phyloP scores from a whole-genome alignment of 2,329 filamentous ascomycete genomes.

The Venturia effusa region DNA sequence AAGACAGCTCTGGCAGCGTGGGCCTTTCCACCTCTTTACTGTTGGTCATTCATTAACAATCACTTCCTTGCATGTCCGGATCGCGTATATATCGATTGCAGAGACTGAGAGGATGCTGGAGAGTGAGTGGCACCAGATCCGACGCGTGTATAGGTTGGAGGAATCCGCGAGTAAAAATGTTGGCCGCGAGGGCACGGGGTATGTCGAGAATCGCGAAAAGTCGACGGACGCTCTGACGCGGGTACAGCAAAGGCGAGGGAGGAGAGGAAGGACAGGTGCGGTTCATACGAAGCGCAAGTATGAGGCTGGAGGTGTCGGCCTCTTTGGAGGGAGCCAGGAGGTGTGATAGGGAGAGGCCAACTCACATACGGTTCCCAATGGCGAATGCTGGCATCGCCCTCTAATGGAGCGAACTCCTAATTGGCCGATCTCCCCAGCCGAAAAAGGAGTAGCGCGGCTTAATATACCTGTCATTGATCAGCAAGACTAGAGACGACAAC shows the following conservation, averaged over 20 bases:
- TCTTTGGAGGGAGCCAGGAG: background rate
- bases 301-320: background rate
- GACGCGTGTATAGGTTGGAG: background rate
- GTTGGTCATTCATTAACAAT: slow-evolving; percentile 10
- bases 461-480: no score
- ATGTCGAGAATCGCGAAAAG: background rate
- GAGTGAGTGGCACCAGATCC: background rate
- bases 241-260: background rate
- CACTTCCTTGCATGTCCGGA: background rate
- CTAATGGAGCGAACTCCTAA: background rate
- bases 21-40: slow-evolving; percentile 9
- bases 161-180: background rate
- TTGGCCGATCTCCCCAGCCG: background rate
- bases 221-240: background rate
- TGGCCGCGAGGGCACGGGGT: background rate
- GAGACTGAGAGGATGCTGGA: background rate
- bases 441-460: background rate
- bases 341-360: background rate
- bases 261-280: background rate
- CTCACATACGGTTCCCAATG: background rate
- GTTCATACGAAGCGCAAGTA: background rate
- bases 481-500: background rate
- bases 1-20: slow-evolving; percentile 1
- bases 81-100: background rate
- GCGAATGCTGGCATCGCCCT: background rate